Base-by-base conservation (phyloP, 768 basidiomycete genomes). In the Termitomyces sp. region DNA sequence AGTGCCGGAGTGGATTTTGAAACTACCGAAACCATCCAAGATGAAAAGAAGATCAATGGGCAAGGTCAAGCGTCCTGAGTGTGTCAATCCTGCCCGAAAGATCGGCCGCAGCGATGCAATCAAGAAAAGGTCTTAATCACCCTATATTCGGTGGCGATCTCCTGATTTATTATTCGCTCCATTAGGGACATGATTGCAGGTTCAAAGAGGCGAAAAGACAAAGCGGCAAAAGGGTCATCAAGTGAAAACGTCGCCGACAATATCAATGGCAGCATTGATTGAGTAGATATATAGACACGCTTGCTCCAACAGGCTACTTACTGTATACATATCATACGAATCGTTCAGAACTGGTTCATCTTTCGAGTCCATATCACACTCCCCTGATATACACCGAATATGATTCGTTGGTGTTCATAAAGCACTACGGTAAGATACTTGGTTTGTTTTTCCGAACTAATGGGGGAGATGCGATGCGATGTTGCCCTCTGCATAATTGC, bases 1-100 rank as follows among this genome's bases (percentile, higher is more conserved):
- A 2, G 94, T 97, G 0, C 92, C 95, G 1, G 91, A 94, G 23
- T 99, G 94, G 91, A 98, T 98, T 61, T 68, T 90, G n/a, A 89
- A 89, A 62, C 78, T 99, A n/a, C 89, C 89, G 21, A 94, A 91
- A 68, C 94, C 96, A 0, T 90, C 90, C 1, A 96, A 93, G 71
- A 79, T 94, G 77, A 88, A 89, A 72, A 86, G 89, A 60, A 84
- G 79, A 63, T 76, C 84, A 66, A 91, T 98, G 84, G 91, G 91
- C 56, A 92, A 89, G 72, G 76, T 85, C 7, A 88, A 91, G 68
- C 87, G 89, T 19, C 81, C 89, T 3, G 88, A 94, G 50, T 77
- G 73, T 5, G 85, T 93, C 50, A 90, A 89, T 62, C 75, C 77
- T 26, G 87, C 88, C 4, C 77, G 87, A 40, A 80, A 76, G 59